phyloP scores from a whole-genome alignment of 257 asterid genomes.

The Solanum chmielewskii region DNA sequence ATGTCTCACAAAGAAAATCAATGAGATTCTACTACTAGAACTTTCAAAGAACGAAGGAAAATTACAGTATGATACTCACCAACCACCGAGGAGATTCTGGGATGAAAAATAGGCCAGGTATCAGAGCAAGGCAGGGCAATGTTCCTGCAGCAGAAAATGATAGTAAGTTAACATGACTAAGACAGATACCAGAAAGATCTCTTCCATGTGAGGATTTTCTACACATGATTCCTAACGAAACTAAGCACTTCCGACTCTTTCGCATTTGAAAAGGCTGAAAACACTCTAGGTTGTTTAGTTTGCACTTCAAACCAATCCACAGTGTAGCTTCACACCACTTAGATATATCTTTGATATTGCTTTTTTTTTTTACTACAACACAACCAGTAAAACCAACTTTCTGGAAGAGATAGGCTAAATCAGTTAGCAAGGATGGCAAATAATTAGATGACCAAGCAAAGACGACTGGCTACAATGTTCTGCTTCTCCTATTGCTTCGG shows the following conservation, averaged over 20 bases:
- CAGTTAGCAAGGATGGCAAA: neutral
- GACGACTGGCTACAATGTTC: neutral
- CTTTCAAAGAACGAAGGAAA: neutral
- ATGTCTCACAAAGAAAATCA: constrained; percentile 6
- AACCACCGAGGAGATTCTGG: constrained; percentile 88
- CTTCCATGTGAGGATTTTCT: neutral
- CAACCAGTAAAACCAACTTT: neutral
- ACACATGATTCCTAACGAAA: neutral
- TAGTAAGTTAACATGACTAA: neutral
- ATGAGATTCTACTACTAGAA: constrained; percentile 3
- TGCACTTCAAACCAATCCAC: neutral
- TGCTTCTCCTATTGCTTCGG: neutral
- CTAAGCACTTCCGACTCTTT: neutral
- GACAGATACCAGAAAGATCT: neutral
- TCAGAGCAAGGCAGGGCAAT: constrained; percentile 14
- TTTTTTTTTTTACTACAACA: neutral
- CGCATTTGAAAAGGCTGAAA: neutral
- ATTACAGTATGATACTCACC: constrained; percentile 43
- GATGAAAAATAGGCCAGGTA: constrained; percentile 35
- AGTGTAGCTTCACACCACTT: neutral
- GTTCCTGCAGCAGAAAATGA: neutral
- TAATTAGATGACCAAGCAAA: neutral
- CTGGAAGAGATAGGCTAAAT: neutral
- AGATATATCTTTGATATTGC: neutral
- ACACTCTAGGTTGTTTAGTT: neutral